phyloP scores from a whole-genome alignment of 2,329 filamentous ascomycete genomes.

The Dactylonectria macrodidyma region DNA sequence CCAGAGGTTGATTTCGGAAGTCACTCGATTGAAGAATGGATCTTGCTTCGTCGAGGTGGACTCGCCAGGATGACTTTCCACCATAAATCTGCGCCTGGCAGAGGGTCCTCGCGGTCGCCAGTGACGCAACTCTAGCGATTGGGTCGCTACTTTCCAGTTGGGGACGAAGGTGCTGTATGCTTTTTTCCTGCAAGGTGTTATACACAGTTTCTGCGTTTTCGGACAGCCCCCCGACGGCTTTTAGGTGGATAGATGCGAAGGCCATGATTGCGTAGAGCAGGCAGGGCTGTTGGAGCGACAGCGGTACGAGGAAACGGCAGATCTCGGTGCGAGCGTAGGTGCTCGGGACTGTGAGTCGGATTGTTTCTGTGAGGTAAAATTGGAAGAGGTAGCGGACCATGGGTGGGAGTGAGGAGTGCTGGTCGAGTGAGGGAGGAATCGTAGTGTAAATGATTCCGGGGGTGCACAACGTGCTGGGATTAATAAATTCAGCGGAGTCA shows the following conservation, averaged over 20 bases:
- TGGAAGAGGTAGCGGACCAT: slow-evolving; percentile 33
- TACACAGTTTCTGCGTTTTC: slow-evolving; percentile 20
- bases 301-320: slow-evolving; percentile 35
- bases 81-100: slow-evolving; percentile 39
- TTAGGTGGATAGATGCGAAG: slow-evolving; percentile 31
- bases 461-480: not conserved
- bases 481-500: not conserved
- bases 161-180: slow-evolving; percentile 24
- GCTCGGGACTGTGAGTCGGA: slow-evolving; percentile 37
- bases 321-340: slow-evolving; percentile 32
- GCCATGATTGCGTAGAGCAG: slow-evolving; percentile 36
- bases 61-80: slow-evolving; percentile 29
- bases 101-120: slow-evolving; percentile 34
- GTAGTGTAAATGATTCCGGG: not conserved
- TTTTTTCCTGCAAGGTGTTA: slow-evolving; percentile 25
- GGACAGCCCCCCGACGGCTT: slow-evolving; percentile 11
- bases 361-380: slow-evolving; percentile 38
- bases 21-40: slow-evolving; percentile 24
- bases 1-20: accelerated
- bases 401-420: slow-evolving; percentile 16
- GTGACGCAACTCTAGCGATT: slow-evolving; percentile 15
- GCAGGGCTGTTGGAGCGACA: slow-evolving; percentile 32
- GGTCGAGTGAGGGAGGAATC: not conserved
- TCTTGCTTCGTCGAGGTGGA: slow-evolving; percentile 33
- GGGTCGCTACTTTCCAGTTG: slow-evolving; percentile 12